phyloP scores from a whole-genome alignment of 2,329 filamentous ascomycete genomes.

The Tolypocladium inflatum region DNA sequence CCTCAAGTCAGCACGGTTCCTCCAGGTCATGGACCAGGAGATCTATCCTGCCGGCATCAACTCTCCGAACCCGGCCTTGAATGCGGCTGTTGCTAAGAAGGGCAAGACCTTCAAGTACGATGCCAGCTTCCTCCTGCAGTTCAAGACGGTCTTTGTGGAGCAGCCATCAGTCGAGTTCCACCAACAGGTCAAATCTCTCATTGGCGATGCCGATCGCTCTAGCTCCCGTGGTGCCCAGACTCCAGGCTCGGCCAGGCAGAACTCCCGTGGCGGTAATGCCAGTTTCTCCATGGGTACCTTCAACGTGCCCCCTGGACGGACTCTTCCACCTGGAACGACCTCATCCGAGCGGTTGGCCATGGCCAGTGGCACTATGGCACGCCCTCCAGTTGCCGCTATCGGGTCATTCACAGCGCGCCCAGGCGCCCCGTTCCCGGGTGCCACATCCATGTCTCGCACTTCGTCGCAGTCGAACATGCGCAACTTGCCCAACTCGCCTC shows the following conservation, averaged over 20 bases:
- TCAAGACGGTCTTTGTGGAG: slow-evolving; percentile 92
- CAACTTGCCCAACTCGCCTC: slow-evolving; percentile 61
- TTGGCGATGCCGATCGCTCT: slow-evolving; percentile 67
- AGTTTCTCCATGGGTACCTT: slow-evolving; percentile 65
- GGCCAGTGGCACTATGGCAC: slow-evolving; percentile 41
- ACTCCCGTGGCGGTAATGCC: slow-evolving; percentile 41
- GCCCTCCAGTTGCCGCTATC: slow-evolving; percentile 32
- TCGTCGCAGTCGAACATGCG: slow-evolving; percentile 51
- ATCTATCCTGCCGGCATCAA: slow-evolving; percentile 76
- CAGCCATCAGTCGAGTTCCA: slow-evolving; percentile 94
- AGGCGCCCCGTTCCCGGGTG: slow-evolving; percentile 52
- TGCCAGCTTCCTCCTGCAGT: slow-evolving; percentile 89
- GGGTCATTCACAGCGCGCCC: slow-evolving; percentile 29
- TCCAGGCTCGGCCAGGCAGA: slow-evolving; percentile 38
- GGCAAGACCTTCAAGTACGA: slow-evolving; percentile 87
- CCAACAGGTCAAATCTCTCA: slow-evolving; percentile 73
- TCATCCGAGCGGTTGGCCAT: slow-evolving; percentile 68
- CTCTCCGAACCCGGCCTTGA: slow-evolving; percentile 87
- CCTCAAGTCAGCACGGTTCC: slow-evolving; percentile 81
- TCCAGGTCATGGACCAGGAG: slow-evolving; percentile 68
- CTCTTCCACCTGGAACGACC: slow-evolving; percentile 66
- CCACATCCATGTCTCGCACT: slow-evolving; percentile 55
- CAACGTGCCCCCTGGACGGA: slow-evolving; percentile 36
- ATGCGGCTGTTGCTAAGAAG: slow-evolving; percentile 69
- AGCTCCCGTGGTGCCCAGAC: slow-evolving; percentile 44